Evolutionary conservation across 1,284 basidiomycete genomes (phyloP).

Genomic region (Wallemia hederae): DNA sequence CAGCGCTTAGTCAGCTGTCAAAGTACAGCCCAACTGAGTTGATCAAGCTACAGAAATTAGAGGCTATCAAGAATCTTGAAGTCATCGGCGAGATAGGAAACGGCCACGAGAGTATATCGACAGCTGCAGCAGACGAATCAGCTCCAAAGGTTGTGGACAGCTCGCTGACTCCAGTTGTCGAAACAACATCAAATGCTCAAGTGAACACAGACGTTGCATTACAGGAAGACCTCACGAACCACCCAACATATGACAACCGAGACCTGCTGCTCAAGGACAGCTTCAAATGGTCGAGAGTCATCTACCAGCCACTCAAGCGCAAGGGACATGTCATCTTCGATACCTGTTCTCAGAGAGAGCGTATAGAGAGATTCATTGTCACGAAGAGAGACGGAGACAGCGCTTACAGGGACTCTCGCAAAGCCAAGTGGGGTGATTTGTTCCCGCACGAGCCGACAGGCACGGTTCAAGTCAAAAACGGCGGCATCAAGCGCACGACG

Average conservation of each 20-base stretch:
- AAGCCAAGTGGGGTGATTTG: constrained; percentile 72
- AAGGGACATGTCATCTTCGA: constrained; percentile 83
- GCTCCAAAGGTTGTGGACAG: too few relatives aligned
- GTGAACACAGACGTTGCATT: background rate
- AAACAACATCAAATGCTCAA: background rate
- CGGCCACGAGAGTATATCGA: background rate
- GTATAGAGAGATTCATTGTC: constrained; percentile 67
- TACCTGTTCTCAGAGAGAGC: constrained; percentile 50
- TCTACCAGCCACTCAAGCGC: constrained; percentile 67
- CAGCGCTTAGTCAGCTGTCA: constrained; percentile 8
- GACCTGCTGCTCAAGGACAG: constrained; percentile 18
- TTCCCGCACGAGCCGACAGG: constrained; percentile 58
- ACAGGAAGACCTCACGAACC: background rate
- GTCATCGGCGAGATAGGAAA: background rate
- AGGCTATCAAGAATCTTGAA: constrained; percentile 3
- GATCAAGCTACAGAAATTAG: constrained; percentile 13
- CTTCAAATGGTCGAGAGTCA: constrained; percentile 62
- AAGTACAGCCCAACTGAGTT: constrained; percentile 9
- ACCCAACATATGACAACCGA: constrained; percentile 1
- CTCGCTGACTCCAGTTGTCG: too few relatives aligned
- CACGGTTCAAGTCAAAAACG: constrained; percentile 20
- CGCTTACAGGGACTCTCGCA: constrained; percentile 77
- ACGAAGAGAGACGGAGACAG: constrained; percentile 82
- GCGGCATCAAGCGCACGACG: background rate
- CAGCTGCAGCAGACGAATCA: background rate